Evolutionary conservation across 805 yeast genomes (phyloP).

Genomic region (Candida maesae): DNA sequence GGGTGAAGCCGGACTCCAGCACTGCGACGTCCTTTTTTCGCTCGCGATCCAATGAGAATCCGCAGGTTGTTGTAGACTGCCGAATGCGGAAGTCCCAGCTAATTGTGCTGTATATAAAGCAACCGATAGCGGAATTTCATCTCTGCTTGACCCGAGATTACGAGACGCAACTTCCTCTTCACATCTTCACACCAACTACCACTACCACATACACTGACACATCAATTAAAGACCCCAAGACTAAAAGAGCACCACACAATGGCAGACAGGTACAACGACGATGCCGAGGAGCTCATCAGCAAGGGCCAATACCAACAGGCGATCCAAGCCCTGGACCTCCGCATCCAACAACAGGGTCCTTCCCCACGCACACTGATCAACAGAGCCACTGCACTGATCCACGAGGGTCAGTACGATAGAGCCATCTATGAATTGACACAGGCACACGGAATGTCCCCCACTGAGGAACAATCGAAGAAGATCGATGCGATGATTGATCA

Average conservation of each 20-base stretch:
- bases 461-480: conserved; percentile 12
- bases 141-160: not conserved
- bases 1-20: no score
- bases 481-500: conserved; percentile 23
- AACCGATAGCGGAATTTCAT: conserved; percentile 9
- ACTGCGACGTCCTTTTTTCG: no score
- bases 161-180: no score
- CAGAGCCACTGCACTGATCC: conserved; percentile 20
- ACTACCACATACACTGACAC: no score
- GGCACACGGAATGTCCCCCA: conserved; percentile 23
- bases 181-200: not conserved
- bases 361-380: conserved; percentile 20
- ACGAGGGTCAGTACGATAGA: conserved; percentile 16
- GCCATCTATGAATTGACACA: conserved; percentile 23
- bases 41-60: not conserved
- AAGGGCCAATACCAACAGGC: conserved; percentile 15
- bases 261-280: conserved; percentile 8
- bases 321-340: conserved; percentile 10
- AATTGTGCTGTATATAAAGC: not conserved
- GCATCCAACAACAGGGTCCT: conserved; percentile 19
- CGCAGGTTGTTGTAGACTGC: conserved; percentile 1
- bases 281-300: conserved; percentile 13
- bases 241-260: not conserved
- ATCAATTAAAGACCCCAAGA: no score
- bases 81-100: not conserved